These are phyloP conservation scores for Patellifolia procumbens DNA, from an alignment of 179 eudicot genomes.

Conservation along the genomic window DNA sequence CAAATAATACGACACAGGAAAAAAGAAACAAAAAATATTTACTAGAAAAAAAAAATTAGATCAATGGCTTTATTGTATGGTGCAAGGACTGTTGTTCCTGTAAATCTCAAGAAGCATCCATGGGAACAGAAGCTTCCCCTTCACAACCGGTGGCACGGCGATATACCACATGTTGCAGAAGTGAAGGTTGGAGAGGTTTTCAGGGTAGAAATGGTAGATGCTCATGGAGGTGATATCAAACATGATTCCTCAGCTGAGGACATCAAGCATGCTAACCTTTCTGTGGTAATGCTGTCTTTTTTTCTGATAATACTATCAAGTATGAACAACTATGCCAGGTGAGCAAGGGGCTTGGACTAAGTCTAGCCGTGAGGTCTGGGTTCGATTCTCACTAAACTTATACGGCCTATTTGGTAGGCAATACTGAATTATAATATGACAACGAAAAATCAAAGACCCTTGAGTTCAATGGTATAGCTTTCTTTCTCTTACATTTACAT, in stretches of 20 bases:
- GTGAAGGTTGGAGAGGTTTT: slow-evolving; percentile 31
- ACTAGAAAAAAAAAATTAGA: too few relatives aligned
- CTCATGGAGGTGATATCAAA: slow-evolving; percentile 20
- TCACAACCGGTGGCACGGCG: slow-evolving; percentile 36
- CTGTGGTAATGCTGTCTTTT: slow-evolving; percentile 27
- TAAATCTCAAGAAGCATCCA: slow-evolving; percentile 37
- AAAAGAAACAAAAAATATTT: too few relatives aligned
- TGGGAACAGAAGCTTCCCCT: slow-evolving; percentile 32
- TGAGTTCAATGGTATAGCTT: too few relatives aligned
- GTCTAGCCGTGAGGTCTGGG: too few relatives aligned
- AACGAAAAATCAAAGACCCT: too few relatives aligned
- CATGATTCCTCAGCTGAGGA: slow-evolving; percentile 29
- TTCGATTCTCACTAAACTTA: too few relatives aligned
- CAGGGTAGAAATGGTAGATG: slow-evolving; percentile 36
- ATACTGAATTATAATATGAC: too few relatives aligned
- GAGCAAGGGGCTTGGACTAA: too few relatives aligned
- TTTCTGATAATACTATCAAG: too few relatives aligned
- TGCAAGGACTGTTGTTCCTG: slow-evolving; percentile 45
- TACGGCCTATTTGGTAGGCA: too few relatives aligned
- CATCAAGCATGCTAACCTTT: slow-evolving; percentile 26
- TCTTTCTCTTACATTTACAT: too few relatives aligned
- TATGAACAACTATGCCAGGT: too few relatives aligned
- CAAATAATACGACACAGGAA: neutral
- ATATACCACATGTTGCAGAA: slow-evolving; percentile 25
- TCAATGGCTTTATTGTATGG: slow-evolving; percentile 33